Percentiles rank a stretch among this genome's conserved stretches.
Evolutionary conservation across 345 rosid species (phyloP).

Genomic region (Lumnitzera racemosa): DNA sequence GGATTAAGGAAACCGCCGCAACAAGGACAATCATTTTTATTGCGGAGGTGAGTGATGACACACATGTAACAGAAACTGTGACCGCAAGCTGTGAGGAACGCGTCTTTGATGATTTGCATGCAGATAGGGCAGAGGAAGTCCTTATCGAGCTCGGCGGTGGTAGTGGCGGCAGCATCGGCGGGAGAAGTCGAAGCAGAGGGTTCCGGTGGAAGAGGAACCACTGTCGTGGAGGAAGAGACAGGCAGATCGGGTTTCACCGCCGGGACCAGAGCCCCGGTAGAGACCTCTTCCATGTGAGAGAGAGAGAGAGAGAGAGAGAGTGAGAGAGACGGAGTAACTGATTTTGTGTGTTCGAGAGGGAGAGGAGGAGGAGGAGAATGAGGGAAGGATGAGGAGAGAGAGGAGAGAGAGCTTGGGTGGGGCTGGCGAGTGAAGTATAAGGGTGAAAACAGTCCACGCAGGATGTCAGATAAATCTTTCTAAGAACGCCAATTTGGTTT

Average conservation of each 20-base stretch:
- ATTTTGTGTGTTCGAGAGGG: not conserved
- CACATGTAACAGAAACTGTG: constrained; percentile 99
- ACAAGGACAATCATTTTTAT: constrained; percentile 96
- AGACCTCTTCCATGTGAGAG: constrained; percentile 30
- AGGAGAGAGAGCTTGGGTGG: not conserved
- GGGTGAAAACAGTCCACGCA: constrained; percentile 17
- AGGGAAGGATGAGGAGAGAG: too few relatives aligned
- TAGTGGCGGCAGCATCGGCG: constrained; percentile 11
- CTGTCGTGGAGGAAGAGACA: constrained; percentile 9
- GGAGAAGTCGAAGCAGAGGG: constrained; percentile 12
- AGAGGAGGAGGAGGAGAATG: too few relatives aligned
- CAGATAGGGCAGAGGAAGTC: constrained; percentile 92
- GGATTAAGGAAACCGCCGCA: constrained; percentile 70
- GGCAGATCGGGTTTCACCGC: constrained; percentile 41
- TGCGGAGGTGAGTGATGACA: constrained; percentile 78
- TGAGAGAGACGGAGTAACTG: not conserved
- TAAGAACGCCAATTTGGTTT: not conserved
- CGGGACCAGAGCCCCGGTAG: constrained; percentile 56
- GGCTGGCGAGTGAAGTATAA: constrained; percentile 10
- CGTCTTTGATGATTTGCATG: constrained; percentile 92
- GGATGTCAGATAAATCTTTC: not conserved
- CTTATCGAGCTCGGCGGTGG: constrained; percentile 47
- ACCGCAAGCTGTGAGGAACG: constrained; percentile 93
- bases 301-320: too few relatives aligned
- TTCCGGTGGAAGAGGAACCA: constrained; percentile 7